Base-by-base conservation (phyloP, 331 rosid species). In the Pyrus hybrid region DNA sequence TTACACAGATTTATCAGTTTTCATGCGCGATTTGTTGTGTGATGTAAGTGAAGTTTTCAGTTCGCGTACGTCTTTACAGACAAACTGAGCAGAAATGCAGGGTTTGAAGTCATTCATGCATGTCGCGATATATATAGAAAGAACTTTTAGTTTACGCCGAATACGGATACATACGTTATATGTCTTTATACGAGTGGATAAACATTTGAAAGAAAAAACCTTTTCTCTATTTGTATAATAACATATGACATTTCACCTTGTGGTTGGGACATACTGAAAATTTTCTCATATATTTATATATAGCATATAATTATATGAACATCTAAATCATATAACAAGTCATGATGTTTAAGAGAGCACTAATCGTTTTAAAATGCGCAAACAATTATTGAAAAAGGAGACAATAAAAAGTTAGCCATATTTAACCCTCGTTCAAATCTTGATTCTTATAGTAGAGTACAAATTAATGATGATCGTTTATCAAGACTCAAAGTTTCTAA, bases 241-340 rank as follows among this genome's bases (percentile, higher is more conserved):
- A 41, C 13, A 41, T 10, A 41, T 41, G 1, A 1, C 45, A 0
- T 37, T 37, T 37, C 4, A 0, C 13, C 13, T 37, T 37, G 0
- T 37, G 45, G 9, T 33, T 9, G 0, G 45, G 45, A 0, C 13
- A 41, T 0, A 41, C 1, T 10, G 1, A 41, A 41, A 10, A 41
- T 3, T 41, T 4, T 10, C 45, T 10, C 45, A 10, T 10, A 41
- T 49, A 16, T 49, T 16, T 16, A 49, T 16, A 49, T 16, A 45
- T 45, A 45, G 3, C 53, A 45, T 45, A 45, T 13, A 14, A 41
- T 10, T 41, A 41, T 45, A 45, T 45, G 18, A 45, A 45, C 18
- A 45, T 45, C 7, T 2, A 45, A 5, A 45, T 13, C 53, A 45
- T 41, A 14, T 49, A 49, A 49, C 54, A 49, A 49, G 54, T 16